Percentiles rank a stretch among this genome's conserved stretches.
Conservation (phyloP, 1,284 basidiomycete genomes). For the Bothia castanella region DNA sequence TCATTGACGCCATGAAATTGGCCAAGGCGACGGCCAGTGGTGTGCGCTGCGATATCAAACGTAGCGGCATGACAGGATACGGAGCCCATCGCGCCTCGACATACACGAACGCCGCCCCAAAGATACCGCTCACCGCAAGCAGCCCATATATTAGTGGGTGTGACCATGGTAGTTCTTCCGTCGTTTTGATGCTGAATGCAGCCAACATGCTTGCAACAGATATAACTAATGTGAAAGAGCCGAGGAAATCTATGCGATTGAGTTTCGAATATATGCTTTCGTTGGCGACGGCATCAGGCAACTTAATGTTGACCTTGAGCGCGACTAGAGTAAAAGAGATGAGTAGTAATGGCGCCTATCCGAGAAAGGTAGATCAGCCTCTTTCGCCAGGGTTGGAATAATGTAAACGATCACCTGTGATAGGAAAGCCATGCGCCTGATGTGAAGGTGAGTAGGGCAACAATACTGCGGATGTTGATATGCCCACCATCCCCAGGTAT, state of each 20-base stretch:
- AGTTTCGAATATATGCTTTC: constrained; percentile 62
- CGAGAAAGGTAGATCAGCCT: constrained; percentile 10
- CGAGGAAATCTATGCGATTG: constrained; percentile 77
- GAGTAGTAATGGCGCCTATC: constrained; percentile 69
- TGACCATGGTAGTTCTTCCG: constrained; percentile 77
- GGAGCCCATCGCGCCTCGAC: constrained; percentile 72
- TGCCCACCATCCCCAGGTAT: constrained; percentile 76
- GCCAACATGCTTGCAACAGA: constrained; percentile 73
- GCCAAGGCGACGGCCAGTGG: constrained; percentile 76
- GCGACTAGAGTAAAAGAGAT: constrained; percentile 66
- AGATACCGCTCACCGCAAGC: constrained; percentile 53
- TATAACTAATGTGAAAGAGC: constrained; percentile 73
- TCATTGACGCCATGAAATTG: constrained; percentile 74
- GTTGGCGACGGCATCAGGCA: constrained; percentile 57
- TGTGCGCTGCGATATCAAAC: constrained; percentile 69
- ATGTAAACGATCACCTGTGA: constrained; percentile 61
- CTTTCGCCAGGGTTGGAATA: constrained; percentile 50
- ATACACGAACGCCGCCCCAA: constrained; percentile 57
- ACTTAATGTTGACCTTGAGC: constrained; percentile 68
- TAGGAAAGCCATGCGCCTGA: constrained; percentile 30
- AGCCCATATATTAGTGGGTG: constrained; percentile 67
- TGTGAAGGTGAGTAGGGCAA: constrained; percentile 19
- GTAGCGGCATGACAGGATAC: constrained; percentile 84
- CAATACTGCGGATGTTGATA: constrained; percentile 5
- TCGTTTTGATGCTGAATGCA: constrained; percentile 75